Evolutionary conservation across 2,329 filamentous ascomycete species (phyloP), one percentile per base, ranked within the genome.

Genomic region (Penicillium sp.): DNA sequence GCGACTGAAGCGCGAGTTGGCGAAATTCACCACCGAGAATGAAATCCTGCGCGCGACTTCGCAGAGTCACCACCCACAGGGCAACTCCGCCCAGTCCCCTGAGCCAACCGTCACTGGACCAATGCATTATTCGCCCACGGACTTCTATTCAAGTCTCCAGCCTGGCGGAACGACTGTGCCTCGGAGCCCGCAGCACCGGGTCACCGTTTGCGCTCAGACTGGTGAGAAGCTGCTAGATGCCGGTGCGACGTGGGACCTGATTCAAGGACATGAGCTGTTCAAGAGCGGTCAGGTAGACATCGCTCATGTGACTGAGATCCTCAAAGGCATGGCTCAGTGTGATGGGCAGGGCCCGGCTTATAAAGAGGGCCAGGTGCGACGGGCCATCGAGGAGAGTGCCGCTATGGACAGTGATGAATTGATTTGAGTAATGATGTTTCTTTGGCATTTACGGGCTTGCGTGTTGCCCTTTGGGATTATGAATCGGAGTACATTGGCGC

Each of bases 271-370:
- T 72, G 85, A 90, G 6, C 75, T 92, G 8, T 95, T 89, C 71
- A 85, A 86, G 70, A 82, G 83, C 44, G 91, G 92, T 0, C 78
- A 90, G 18, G 87, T 97, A 24, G 90, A 97, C 71, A 86, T 97
- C 11, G 87, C 82, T 36, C 83, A 89, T 69, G 89, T 97, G 31
- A 92, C 88, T 70, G 89, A 94, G 67, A 81, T 86, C 11, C 77
- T 97, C 49, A 92, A 91, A 77, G 80, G 82, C 16, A 77, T 84
- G 65, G 90, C 91, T 16, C 85, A 87, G 66, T 96, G 92, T 70
- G 90, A 97, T 73, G 92, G 92, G 2, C 88, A 91, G 68, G 89
- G 92, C 0, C 92, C 92, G 2, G 92, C 94, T 39, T 96, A 96
- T 65, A 87, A 89, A 57, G 92, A 96, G 72, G 77, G 82, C 22